Base-by-base conservation (phyloP, 2,329 filamentous ascomycete species). In the Beauveria sp. region DNA sequence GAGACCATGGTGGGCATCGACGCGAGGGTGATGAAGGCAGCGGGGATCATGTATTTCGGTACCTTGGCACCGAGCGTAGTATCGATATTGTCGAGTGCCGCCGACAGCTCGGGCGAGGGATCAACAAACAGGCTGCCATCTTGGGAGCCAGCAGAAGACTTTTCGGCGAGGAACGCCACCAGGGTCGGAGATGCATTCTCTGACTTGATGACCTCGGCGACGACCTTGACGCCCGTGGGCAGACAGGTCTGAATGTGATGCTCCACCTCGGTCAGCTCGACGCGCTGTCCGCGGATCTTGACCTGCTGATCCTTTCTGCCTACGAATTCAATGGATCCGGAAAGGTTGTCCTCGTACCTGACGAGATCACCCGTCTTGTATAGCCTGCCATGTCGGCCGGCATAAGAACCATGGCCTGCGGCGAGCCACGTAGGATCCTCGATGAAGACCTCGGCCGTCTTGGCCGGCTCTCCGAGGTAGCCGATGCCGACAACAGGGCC, bases 281-380 rank as follows among this genome's bases (percentile, higher is more conserved):
- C 80, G 59, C 86, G 76, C 64, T 84, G 86, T 28, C 89, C 89
- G 12, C 80, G 77, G 30, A 89, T 73, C 71, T 90, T 90, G 59
- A 88, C 81, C 69, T 87, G 86, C n/a, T 81, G 81, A 66, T 89
- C 87, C 65, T 85, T 86, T 54, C 87, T 79, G 18, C 85, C 85
- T 44, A 86, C 75, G 63, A 84, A 86, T 9, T 79, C 71, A 44
- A 87, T 78, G 7, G 76, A 77, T 0, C 81, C 80, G 41, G 83
- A 78, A 1, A 80, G 79, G 55, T 85, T 79, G 0, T 72, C 69
- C 48, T 82, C 76, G 59, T 85, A 84, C 28, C 75, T 76, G 1
- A 81, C 84, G 1, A 86, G 72, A 64, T 87, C 84, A 1, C 84
- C 84, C 0, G 84, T 86, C 66, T 81, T 83, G 67, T 86, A 87